A percentile compares a stretch with the other conserved stretches of the same genome.
These are phyloP conservation scores for Solanum tarapatanum DNA, from an alignment of 257 asterid genomes.

Conservation along the genomic window DNA sequence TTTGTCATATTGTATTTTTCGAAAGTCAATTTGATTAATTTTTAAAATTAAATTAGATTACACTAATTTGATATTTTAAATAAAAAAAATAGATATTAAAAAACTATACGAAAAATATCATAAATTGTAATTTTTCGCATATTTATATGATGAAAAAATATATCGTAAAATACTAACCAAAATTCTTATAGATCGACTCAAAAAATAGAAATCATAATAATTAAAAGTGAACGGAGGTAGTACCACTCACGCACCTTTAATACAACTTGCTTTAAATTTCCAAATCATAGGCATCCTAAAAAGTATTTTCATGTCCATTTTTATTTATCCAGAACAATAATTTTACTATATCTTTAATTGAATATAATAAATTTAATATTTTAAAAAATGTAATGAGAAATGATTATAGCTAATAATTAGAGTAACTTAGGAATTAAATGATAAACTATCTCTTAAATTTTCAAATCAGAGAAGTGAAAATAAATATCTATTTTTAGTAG, in stretches of 20 bases:
- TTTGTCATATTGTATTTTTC: rapidly evolving
- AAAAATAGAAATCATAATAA: too few species aligned
- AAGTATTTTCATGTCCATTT: neutral
- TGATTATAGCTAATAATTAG: neutral
- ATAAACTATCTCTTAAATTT: neutral
- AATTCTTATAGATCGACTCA: too few species aligned
- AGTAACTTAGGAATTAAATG: neutral
- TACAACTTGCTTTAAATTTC: neutral
- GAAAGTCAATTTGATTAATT: too few species aligned
- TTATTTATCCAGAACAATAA: neutral
- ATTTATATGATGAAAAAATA: too few species aligned
- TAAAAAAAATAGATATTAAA: too few species aligned
- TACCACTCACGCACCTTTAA: neutral
- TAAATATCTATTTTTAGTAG: neutral
- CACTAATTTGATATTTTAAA: too few species aligned
- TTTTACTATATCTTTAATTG: too few species aligned
- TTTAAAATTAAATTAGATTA: too few species aligned
- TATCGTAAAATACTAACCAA: too few species aligned
- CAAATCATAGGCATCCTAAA: neutral
- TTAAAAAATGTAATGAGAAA: neutral
- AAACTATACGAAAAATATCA: too few species aligned
- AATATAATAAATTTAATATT: neutral
- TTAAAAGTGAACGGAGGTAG: too few species aligned
- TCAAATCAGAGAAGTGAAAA: neutral
- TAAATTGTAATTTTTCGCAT: rapidly evolving